Evolutionary conservation across 768 basidiomycete genomes (phyloP).

Genomic region (Agaricus subrufescens): DNA sequence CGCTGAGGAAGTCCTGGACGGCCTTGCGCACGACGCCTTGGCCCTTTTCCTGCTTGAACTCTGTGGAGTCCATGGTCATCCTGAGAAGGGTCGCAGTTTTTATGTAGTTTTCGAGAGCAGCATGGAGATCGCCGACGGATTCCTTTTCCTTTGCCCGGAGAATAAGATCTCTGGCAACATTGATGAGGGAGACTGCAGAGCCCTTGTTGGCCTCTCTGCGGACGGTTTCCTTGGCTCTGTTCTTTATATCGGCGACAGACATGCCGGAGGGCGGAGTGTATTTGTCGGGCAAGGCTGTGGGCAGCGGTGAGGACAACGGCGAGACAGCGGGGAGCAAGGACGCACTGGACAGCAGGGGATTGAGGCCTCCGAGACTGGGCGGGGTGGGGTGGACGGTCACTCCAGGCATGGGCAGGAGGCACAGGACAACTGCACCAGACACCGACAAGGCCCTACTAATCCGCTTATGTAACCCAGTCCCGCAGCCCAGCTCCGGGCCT

Average conservation of each 20-base stretch:
- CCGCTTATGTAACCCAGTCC: background rate
- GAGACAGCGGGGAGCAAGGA: background rate
- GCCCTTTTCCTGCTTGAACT: conserved; percentile 49
- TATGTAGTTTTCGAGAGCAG: conserved; percentile 55
- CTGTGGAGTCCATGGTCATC: conserved; percentile 55
- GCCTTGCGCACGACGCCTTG: conserved; percentile 52
- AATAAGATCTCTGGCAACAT: conserved; percentile 55
- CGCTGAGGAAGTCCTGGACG: conserved; percentile 60
- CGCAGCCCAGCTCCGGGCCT: no score
- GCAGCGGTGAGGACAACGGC: background rate
- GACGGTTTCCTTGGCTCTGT: conserved; percentile 40
- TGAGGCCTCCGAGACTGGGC: conserved; percentile 12
- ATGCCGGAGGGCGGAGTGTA: conserved; percentile 26
- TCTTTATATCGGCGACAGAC: conserved; percentile 39
- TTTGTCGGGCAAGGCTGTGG: conserved; percentile 15
- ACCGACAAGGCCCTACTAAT: background rate
- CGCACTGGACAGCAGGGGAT: conserved; percentile 5
- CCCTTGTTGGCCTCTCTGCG: conserved; percentile 51
- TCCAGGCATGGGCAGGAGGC: conserved; percentile 20
- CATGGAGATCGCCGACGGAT: conserved; percentile 52
- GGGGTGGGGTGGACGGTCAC: conserved; percentile 20
- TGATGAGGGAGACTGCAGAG: conserved; percentile 57
- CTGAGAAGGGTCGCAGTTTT: conserved; percentile 56
- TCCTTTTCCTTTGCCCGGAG: conserved; percentile 48
- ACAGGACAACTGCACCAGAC: background rate